phyloP scores from a whole-genome alignment of 2,329 filamentous ascomycete species.

The Alternaria sp. region DNA sequence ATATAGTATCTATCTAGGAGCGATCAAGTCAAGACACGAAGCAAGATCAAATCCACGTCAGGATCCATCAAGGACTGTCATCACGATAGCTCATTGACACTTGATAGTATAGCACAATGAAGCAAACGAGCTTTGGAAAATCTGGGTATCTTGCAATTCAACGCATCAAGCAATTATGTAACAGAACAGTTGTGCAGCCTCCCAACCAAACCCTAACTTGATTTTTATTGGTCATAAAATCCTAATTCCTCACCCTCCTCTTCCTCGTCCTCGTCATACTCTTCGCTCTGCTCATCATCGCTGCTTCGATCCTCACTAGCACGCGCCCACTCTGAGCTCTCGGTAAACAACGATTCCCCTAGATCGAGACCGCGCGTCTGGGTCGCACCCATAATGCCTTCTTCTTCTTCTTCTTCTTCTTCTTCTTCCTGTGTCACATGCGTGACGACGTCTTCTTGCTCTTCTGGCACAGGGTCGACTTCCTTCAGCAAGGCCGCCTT shows the following conservation, averaged over 20 bases:
- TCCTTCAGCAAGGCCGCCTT: constrained; percentile 30
- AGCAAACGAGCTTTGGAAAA: constrained; percentile 4
- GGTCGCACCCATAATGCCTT: constrained; percentile 27
- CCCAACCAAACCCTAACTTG: constrained; percentile 15
- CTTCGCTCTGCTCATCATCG: constrained; percentile 45
- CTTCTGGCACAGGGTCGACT: constrained; percentile 48
- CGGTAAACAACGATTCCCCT: constrained; percentile 39
- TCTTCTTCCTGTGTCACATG: background rate
- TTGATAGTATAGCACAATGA: constrained; percentile 5
- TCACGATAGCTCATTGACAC: constrained; percentile 3
- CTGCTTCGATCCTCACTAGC: constrained; percentile 39
- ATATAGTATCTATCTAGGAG: constrained; percentile 4
- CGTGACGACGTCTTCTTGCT: constrained; percentile 28
- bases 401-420: constrained; percentile 9
- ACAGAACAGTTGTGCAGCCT: background rate
- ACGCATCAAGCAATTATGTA: constrained; percentile 8
- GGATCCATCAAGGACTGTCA: background rate
- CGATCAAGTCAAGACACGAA: constrained; percentile 7
- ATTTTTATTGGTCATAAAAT: constrained; percentile 22
- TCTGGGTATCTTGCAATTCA: constrained; percentile 20
- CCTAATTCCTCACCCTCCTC: constrained; percentile 47
- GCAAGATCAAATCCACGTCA: background rate
- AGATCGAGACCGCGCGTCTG: constrained; percentile 39
- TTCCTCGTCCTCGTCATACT: constrained; percentile 52
- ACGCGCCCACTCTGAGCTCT: constrained; percentile 51